Conservation (phyloP, 2,329 filamentous ascomycete genomes). For the Escovopsis weberi region DNA sequence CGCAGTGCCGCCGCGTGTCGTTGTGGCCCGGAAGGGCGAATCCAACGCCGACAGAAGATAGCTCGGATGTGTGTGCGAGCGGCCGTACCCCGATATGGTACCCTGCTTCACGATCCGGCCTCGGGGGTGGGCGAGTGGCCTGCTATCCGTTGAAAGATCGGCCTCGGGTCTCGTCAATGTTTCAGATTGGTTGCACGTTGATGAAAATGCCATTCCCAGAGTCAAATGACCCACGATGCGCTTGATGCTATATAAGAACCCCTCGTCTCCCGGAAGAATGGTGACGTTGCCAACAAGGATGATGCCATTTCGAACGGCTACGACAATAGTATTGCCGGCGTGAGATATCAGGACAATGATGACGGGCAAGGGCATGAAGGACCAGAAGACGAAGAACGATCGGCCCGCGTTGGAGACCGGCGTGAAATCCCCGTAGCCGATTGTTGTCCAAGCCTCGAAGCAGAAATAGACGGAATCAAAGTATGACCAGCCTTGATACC, state of each 20-base stretch:
- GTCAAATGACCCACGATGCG: background rate
- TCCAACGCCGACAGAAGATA: background rate
- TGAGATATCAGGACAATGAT: conserved; percentile 82
- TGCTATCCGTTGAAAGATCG: no score
- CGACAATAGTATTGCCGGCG: conserved; percentile 72
- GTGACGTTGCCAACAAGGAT: conserved; percentile 43
- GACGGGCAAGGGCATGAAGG: conserved; percentile 66
- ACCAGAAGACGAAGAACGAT: conserved; percentile 86
- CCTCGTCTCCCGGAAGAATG: conserved; percentile 36
- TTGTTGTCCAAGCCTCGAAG: conserved; percentile 69
- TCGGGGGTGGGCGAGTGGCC: background rate
- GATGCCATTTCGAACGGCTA: conserved; percentile 39
- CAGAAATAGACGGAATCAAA: conserved; percentile 76
- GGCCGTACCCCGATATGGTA: background rate
- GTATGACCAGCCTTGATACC: conserved; percentile 52
- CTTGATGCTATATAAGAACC: background rate
- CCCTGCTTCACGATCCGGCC: background rate
- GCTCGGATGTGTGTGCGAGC: no score
- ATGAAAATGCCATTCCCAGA: background rate
- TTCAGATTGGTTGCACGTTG: background rate
- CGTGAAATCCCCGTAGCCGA: conserved; percentile 72
- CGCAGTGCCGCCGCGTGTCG: conserved; percentile 32
- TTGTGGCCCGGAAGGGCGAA: background rate
- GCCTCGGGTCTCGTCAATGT: background rate
- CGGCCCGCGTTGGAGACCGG: conserved; percentile 66